Evolutionary conservation across 768 basidiomycete genomes (phyloP).

Genomic region (Hemileccinum rubropunctum): DNA sequence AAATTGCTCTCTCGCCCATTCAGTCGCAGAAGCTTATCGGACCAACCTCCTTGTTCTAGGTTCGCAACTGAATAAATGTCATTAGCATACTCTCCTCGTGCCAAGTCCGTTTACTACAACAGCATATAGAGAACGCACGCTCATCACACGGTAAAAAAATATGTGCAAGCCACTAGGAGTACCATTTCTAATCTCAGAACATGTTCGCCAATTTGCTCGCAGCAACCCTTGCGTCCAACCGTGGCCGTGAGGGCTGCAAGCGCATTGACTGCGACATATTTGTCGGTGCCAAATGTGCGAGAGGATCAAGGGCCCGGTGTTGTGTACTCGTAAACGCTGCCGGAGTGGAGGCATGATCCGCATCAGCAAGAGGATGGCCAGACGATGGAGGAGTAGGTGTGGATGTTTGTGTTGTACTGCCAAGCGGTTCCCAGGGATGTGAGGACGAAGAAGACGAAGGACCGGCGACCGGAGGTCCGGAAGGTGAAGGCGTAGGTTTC

Average conservation of each 20-base stretch:
- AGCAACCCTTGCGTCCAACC: slow-evolving; percentile 81
- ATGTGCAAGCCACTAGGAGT: not conserved
- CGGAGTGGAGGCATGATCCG: slow-evolving; percentile 14
- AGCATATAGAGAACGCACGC: slow-evolving; percentile 17
- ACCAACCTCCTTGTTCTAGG: too few relatives aligned
- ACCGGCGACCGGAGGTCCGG: slow-evolving; percentile 32
- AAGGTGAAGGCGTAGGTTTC: slow-evolving; percentile 42
- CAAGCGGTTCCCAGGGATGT: slow-evolving; percentile 20
- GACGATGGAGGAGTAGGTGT: slow-evolving; percentile 5
- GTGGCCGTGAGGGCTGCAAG: slow-evolving; percentile 64
- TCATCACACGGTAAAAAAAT: slow-evolving; percentile 1
- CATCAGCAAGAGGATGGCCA: slow-evolving; percentile 17
- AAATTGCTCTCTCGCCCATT: too few relatives aligned
- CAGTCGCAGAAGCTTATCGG: too few relatives aligned
- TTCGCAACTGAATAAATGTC: too few relatives aligned
- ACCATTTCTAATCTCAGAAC: slow-evolving; percentile 48
- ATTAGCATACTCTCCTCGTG: not conserved
- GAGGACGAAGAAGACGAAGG: slow-evolving; percentile 37
- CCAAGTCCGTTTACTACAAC: slow-evolving; percentile 7
- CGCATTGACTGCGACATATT: slow-evolving; percentile 74
- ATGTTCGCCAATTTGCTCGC: slow-evolving; percentile 90
- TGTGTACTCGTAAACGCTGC: slow-evolving; percentile 20
- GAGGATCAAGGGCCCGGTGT: slow-evolving; percentile 51
- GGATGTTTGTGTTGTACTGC: slow-evolving; percentile 8
- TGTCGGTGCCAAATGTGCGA: slow-evolving; percentile 57